Conservation (phyloP, 2,329 filamentous ascomycete genomes). For the Amesomyces nigricolor region DNA sequence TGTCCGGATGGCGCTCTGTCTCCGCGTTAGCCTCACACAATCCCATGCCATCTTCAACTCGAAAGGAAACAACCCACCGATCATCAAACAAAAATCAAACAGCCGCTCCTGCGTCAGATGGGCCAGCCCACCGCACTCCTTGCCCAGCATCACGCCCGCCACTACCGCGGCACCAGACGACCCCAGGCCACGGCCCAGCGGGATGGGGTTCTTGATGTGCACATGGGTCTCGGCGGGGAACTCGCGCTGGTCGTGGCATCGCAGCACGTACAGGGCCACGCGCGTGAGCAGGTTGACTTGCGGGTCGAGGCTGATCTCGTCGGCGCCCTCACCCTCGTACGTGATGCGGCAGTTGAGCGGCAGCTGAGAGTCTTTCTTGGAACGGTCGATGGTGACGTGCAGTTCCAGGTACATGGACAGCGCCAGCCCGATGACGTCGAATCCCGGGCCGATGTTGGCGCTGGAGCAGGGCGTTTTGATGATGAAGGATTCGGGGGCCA, state of each 20-base stretch:
- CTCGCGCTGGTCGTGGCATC: conserved; percentile 78
- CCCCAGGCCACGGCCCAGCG: conserved; percentile 85
- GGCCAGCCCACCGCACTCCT: conserved; percentile 75
- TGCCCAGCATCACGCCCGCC: conserved; percentile 87
- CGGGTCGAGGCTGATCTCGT: conserved; percentile 75
- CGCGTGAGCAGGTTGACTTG: conserved; percentile 89
- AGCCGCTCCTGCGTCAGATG: conserved; percentile 71
- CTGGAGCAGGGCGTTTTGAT: conserved; percentile 89
- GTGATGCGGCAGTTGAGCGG: conserved; percentile 83
- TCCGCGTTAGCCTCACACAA: conserved; percentile 1
- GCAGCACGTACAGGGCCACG: conserved; percentile 87
- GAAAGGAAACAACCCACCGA: conserved; percentile 49
- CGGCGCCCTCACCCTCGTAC: conserved; percentile 75
- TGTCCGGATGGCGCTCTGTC: conserved; percentile 80
- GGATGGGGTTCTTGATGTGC: conserved; percentile 93
- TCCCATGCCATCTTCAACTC: background rate
- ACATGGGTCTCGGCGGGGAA: conserved; percentile 86
- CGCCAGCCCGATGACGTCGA: conserved; percentile 95
- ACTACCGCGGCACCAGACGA: conserved; percentile 94
- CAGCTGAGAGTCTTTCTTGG: conserved; percentile 46
- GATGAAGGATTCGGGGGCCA: conserved; percentile 50
- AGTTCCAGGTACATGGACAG: conserved; percentile 92
- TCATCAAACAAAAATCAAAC: conserved; percentile 97
- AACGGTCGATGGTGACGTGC: conserved; percentile 67
- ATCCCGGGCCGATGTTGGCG: conserved; percentile 94